These are phyloP conservation scores for Rosa rugosa DNA, from an alignment of 306 rosid genomes.

Conservation along the genomic window DNA sequence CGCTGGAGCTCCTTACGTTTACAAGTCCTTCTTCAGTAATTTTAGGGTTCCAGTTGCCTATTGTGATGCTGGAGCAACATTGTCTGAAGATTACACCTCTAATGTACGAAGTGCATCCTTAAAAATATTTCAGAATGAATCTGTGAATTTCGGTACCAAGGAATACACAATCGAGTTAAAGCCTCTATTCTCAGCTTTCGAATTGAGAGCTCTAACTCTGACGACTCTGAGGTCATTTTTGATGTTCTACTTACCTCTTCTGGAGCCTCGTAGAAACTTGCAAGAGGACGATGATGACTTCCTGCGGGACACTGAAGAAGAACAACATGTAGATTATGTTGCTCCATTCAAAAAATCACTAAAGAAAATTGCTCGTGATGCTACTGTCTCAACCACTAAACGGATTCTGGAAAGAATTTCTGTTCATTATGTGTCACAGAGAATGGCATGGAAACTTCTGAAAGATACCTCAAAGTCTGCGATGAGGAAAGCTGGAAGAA, in stretches of 20 bases:
- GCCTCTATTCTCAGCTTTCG: conserved; percentile 78
- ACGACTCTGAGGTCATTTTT: conserved; percentile 72
- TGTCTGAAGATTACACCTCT: conserved; percentile 47
- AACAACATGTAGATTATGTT: conserved; percentile 43
- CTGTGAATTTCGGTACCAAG: conserved; percentile 52
- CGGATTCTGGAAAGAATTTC: conserved; percentile 71
- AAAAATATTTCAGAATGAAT: conserved; percentile 49
- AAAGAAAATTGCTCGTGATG: conserved; percentile 87
- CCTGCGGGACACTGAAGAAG: conserved; percentile 40
- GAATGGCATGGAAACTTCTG: conserved; percentile 82
- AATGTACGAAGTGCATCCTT: conserved; percentile 37
- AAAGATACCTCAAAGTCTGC: conserved; percentile 87
- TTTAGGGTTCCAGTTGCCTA: conserved; percentile 61
- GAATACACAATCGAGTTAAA: conserved; percentile 58
- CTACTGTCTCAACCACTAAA: conserved; percentile 69
- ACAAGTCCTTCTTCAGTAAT: conserved; percentile 51
- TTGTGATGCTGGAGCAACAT: conserved; percentile 70
- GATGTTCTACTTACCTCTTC: conserved; percentile 72
- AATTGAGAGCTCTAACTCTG: conserved; percentile 46
- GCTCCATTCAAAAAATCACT: conserved; percentile 81
- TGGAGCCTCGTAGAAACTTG: conserved; percentile 68
- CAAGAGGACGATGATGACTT: conserved; percentile 77
- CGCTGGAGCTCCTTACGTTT: conserved; percentile 54
- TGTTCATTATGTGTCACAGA: conserved; percentile 58
- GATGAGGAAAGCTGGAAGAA: conserved; percentile 68